Evolutionary conservation across 257 asterid genomes (phyloP).

Genomic region (Rhazya stricta): DNA sequence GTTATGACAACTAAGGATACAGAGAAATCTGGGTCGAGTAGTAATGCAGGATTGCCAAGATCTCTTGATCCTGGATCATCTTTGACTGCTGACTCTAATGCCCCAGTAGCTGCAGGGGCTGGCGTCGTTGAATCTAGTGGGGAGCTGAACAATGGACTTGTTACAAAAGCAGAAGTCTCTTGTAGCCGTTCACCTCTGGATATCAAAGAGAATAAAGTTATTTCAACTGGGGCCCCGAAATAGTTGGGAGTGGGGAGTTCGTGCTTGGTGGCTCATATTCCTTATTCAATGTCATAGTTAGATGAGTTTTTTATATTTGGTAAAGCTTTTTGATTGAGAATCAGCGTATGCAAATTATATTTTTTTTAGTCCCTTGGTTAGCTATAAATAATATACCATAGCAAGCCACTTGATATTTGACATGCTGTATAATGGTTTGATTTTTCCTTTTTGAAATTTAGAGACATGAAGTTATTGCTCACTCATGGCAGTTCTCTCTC

Average conservation of each 20-base stretch:
- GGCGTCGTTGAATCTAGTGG: conserved; percentile 11
- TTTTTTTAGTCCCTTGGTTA: neutral
- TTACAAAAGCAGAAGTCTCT: conserved; percentile 16
- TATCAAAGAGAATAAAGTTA: conserved; percentile 8
- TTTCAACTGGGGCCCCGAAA: conserved; percentile 6
- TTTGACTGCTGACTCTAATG: neutral
- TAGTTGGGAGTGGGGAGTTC: neutral
- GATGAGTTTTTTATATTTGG: conserved; percentile 2
- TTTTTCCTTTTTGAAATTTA: neutral
- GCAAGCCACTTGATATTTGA: neutral
- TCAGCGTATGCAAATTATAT: neutral
- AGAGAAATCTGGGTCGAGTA: conserved; percentile 14
- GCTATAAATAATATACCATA: neutral
- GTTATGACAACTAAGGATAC: conserved; percentile 9
- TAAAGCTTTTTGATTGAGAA: conserved; percentile 3
- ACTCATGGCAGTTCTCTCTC: no score
- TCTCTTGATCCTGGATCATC: conserved; percentile 8
- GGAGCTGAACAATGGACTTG: conserved; percentile 15
- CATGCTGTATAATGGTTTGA: neutral
- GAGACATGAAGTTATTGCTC: neutral
- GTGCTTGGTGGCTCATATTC: neutral
- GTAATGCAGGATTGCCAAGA: conserved; percentile 5
- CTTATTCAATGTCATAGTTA: neutral
- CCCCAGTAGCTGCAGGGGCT: conserved; percentile 10
- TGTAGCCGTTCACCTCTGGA: neutral